phyloP scores from a whole-genome alignment of 2,329 filamentous ascomycete genomes.

The Phaeoacremonium minimum region DNA sequence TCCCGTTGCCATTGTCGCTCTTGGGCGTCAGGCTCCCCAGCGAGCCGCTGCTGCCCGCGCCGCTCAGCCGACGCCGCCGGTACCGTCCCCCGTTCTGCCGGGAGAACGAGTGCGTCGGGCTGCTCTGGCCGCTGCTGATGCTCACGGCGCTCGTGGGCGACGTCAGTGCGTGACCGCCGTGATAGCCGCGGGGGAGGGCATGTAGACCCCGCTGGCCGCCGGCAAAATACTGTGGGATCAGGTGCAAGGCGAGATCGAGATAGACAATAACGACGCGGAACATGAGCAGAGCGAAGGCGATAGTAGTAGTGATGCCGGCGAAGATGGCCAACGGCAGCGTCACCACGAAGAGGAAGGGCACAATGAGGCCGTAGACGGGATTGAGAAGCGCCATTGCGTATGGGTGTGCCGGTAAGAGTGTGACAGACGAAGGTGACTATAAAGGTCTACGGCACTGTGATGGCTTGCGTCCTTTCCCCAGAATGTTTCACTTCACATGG shows the following conservation, averaged over 20 bases:
- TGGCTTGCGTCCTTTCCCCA: too few relatives aligned
- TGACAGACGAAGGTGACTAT: too few relatives aligned
- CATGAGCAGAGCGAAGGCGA: slow-evolving; percentile 58
- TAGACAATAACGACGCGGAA: slow-evolving; percentile 59
- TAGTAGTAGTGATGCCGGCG: slow-evolving; percentile 57
- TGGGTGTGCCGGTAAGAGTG: slow-evolving; percentile 1
- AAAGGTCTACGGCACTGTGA: too few relatives aligned
- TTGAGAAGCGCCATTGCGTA: slow-evolving; percentile 50
- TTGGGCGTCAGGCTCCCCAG: slow-evolving; percentile 21
- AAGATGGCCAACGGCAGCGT: slow-evolving; percentile 60
- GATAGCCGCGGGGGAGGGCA: slow-evolving; percentile 9
- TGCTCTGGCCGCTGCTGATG: slow-evolving; percentile 3
- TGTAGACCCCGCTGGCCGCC: slow-evolving; percentile 24
- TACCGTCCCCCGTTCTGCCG: slow-evolving; percentile 6
- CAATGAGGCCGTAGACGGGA: slow-evolving; percentile 49
- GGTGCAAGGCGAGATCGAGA: slow-evolving; percentile 54
- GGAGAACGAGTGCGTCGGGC: slow-evolving; percentile 6
- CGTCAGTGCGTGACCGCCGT: neutral
- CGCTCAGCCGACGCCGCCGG: slow-evolving; percentile 17
- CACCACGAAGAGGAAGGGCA: slow-evolving; percentile 59
- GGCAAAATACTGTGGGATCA: slow-evolving; percentile 51
- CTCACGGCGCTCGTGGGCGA: neutral
- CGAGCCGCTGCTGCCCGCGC: slow-evolving; percentile 21
- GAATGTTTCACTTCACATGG: slow-evolving; percentile 16
- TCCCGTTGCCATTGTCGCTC: slow-evolving; percentile 22